phyloP scores from a whole-genome alignment of 345 rosid species.

The Psidium friedrichsthalianum region DNA sequence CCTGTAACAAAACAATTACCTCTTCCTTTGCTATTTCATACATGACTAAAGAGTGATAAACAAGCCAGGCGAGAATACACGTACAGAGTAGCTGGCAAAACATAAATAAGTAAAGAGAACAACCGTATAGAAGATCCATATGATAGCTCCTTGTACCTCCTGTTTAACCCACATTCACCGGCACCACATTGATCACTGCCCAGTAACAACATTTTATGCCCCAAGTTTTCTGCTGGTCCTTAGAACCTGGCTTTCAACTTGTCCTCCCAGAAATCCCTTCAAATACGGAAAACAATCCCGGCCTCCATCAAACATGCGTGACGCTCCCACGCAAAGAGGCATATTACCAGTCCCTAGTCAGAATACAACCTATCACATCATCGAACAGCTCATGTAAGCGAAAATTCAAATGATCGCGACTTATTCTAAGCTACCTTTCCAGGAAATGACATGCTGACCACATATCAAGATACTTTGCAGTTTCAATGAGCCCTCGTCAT shows the following conservation, averaged over 20 bases:
- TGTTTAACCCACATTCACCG: not conserved
- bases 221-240: not conserved
- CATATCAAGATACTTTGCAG: not conserved
- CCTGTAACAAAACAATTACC: not conserved
- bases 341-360: not conserved
- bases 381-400: not conserved
- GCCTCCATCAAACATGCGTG: not conserved
- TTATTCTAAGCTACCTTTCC: not conserved
- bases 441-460: not conserved
- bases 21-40: not conserved
- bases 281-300: not conserved
- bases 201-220: not conserved
- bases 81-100: not conserved
- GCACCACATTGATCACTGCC: not conserved
- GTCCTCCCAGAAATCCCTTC: not conserved
- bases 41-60: not conserved
- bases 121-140: not conserved
- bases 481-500: not conserved
- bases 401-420: not conserved
- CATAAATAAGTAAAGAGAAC: not conserved
- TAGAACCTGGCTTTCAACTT: not conserved
- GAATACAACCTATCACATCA: not conserved
- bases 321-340: not conserved
- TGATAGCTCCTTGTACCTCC: not conserved
- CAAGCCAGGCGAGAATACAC: not conserved